Percentiles rank a stretch among this genome's conserved stretches.
phyloP scores from a whole-genome alignment of 441 rosid genomes.

The Euphorbia corollata region DNA sequence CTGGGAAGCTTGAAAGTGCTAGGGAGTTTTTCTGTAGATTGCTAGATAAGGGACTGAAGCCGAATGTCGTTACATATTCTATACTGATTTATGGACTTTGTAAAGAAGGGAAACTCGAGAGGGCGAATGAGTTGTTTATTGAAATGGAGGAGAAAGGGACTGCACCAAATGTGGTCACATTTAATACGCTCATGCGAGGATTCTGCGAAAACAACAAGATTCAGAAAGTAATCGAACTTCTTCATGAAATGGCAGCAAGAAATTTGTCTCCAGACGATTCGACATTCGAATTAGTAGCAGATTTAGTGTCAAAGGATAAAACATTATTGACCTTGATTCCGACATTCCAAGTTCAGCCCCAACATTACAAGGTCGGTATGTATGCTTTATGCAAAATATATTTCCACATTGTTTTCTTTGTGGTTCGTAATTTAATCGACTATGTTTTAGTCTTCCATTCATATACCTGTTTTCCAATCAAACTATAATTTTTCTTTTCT shows the following conservation, averaged over 20 bases:
- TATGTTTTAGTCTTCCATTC: background rate
- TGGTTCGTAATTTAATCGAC: too few relatives aligned
- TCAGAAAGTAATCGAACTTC: background rate
- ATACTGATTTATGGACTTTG: background rate
- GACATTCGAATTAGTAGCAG: background rate
- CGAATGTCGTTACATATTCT: background rate
- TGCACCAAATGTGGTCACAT: conserved; percentile 20
- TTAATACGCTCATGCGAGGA: conserved; percentile 28
- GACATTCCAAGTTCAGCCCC: background rate
- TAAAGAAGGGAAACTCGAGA: background rate
- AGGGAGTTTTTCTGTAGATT: background rate
- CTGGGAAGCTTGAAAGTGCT: background rate
- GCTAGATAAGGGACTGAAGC: background rate
- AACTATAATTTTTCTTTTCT: too few relatives aligned
- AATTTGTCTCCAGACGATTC: background rate
- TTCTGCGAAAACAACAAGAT: conserved; percentile 4
- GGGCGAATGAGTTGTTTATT: background rate
- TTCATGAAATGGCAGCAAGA: background rate
- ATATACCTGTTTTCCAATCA: too few relatives aligned
- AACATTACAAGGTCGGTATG: too few relatives aligned
- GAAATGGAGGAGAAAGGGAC: background rate
- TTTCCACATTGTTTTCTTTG: too few relatives aligned
- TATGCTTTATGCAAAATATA: too few relatives aligned
- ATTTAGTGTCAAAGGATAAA: background rate
- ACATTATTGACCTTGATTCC: conserved; percentile 6